phyloP scores from a whole-genome alignment of 2,329 filamentous ascomycete species.

The Orbilia javanica region DNA sequence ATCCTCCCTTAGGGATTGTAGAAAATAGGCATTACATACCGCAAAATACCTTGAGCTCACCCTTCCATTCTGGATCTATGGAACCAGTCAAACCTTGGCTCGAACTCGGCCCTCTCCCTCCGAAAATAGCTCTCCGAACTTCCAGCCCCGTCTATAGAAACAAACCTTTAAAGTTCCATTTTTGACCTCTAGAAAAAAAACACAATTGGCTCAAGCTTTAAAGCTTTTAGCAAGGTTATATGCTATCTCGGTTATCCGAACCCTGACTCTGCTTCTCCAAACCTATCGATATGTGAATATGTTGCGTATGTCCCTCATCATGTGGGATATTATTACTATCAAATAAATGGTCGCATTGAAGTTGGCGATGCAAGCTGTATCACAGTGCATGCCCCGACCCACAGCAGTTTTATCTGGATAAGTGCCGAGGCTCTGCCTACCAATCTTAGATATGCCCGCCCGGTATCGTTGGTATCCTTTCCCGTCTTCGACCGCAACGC shows the following conservation, averaged over 20 bases:
- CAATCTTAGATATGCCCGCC: constrained; percentile 47
- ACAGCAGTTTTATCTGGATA: constrained; percentile 29
- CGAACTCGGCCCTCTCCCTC: constrained; percentile 34
- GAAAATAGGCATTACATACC: constrained; percentile 17
- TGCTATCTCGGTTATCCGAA: constrained; percentile 24
- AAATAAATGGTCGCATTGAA: constrained; percentile 12
- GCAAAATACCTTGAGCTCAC: not conserved
- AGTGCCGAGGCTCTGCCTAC: constrained; percentile 38
- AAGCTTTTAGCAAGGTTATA: constrained; percentile 15
- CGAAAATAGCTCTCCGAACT: constrained; percentile 43
- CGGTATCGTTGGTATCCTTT: constrained; percentile 39
- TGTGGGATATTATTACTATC: not conserved
- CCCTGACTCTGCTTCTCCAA: not conserved
- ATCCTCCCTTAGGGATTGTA: constrained; percentile 1
- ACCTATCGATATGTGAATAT: not conserved
- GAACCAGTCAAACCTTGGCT: constrained; percentile 41
- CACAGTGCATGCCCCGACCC: constrained; percentile 24
- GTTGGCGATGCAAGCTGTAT: constrained; percentile 11
- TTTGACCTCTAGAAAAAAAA: not conserved
- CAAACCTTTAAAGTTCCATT: not conserved
- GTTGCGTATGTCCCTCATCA: constrained; percentile 9
- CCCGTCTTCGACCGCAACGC: constrained; percentile 11
- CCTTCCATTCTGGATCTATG: constrained; percentile 14
- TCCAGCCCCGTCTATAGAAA: constrained; percentile 13
- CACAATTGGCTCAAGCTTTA: constrained; percentile 30